Evolutionary conservation across 2,329 filamentous ascomycete genomes (phyloP).

Genomic region (Aspergillus ustus): DNA sequence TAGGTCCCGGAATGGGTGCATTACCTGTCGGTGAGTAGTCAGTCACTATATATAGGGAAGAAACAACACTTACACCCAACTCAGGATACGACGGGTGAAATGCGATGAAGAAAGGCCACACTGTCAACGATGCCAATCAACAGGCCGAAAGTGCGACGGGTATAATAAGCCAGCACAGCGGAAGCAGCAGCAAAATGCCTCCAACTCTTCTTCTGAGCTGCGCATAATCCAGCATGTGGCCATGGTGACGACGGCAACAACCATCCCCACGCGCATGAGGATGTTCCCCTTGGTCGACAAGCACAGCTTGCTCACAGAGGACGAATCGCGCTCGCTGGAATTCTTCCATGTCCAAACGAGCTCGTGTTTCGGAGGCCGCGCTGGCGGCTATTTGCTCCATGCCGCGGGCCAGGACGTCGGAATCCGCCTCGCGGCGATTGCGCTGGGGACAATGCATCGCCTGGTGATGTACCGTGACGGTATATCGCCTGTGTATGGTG

Average conservation of each 20-base stretch:
- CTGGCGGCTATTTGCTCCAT: slow-evolving; percentile 51
- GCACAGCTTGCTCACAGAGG: slow-evolving; percentile 30
- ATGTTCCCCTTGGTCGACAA: slow-evolving; percentile 22
- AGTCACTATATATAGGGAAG: not conserved
- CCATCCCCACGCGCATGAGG: slow-evolving; percentile 18
- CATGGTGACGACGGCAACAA: slow-evolving; percentile 3
- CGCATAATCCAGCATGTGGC: slow-evolving; percentile 29
- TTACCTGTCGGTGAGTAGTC: slow-evolving; percentile 58
- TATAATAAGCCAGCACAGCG: slow-evolving; percentile 45
- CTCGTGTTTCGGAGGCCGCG: slow-evolving; percentile 48
- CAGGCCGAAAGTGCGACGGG: slow-evolving; percentile 62
- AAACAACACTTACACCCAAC: not conserved
- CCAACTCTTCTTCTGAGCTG: slow-evolving; percentile 14
- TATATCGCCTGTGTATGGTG: not conserved
- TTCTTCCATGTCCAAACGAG: slow-evolving; percentile 50
- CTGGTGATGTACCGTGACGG: slow-evolving; percentile 21
- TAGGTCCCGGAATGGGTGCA: slow-evolving; percentile 46
- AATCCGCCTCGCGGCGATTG: slow-evolving; percentile 54
- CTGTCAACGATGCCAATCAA: slow-evolving; percentile 59
- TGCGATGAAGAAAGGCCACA: slow-evolving; percentile 61
- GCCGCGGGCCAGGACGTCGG: slow-evolving; percentile 52
- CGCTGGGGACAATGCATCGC: slow-evolving; percentile 55
- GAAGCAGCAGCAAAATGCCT: slow-evolving; percentile 13
- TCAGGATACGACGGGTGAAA: slow-evolving; percentile 56
- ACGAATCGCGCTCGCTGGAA: slow-evolving; percentile 43